These are phyloP conservation scores for Euclidium syriacum DNA, from an alignment of 345 rosid species.

Conservation along the genomic window DNA sequence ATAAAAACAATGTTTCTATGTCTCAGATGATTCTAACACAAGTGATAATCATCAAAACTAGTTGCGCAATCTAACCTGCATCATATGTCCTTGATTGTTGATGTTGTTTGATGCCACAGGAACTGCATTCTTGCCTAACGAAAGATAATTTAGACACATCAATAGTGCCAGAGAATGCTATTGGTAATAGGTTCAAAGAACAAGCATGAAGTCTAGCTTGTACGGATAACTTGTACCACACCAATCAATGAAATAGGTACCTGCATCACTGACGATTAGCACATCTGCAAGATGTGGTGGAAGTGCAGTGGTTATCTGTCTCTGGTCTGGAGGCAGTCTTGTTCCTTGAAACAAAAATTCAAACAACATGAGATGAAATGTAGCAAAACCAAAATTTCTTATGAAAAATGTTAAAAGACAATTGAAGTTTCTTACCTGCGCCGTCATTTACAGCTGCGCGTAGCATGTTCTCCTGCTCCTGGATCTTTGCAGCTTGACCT, in stretches of 20 bases:
- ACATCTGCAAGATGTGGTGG: conserved; percentile 83
- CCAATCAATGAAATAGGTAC: conserved; percentile 50
- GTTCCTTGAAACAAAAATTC: conserved; percentile 42
- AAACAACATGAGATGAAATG: not conserved
- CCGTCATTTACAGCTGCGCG: conserved; percentile 77
- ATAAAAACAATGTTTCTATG: too few species aligned
- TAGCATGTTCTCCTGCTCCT: conserved; percentile 73
- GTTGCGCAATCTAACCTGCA: conserved; percentile 52
- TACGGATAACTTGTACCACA: conserved; percentile 37
- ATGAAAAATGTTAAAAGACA: not conserved
- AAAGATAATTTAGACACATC: conserved; percentile 1
- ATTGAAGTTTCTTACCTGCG: conserved; percentile 42
- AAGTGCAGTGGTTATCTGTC: conserved; percentile 70
- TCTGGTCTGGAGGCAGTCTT: conserved; percentile 74
- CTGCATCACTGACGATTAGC: conserved; percentile 50
- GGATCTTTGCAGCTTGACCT: conserved; percentile 82
- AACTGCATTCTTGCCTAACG: conserved; percentile 60
- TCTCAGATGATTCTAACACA: conserved; percentile 1
- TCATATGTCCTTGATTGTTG: conserved; percentile 50
- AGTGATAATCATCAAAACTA: not conserved
- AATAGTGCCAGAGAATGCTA: not conserved
- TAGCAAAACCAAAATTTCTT: not conserved
- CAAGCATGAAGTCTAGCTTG: not conserved
- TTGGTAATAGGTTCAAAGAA: not conserved
- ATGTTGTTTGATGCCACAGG: conserved; percentile 53